Base-by-base conservation (phyloP, 2,329 filamentous ascomycete species). In the Beauveria caledonica region DNA sequence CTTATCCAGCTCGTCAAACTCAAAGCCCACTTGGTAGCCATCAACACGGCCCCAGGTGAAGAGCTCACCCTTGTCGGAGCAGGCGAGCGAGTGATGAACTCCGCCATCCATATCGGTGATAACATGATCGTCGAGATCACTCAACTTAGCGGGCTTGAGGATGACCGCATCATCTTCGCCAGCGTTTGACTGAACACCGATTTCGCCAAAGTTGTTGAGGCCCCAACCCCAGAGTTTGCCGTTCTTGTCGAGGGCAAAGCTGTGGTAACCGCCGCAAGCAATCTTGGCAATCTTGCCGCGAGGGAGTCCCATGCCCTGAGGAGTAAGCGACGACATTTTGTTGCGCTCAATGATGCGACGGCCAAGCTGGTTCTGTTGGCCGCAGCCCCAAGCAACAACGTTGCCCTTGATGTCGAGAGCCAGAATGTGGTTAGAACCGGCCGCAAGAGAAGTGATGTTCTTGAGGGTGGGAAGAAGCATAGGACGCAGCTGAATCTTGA, bases 131-230 rank as follows among this genome's bases (percentile, higher is more conserved):
- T 79, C 77, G 9, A 97, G 80, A 7, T 80, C 80, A 9, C 83
- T 75, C 27, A 96, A 83, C 56, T 87, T 76, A 46, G 82, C 84
- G 3, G 91, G 89, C 65, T 84, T 82, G n/a, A 88, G 80, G 55
- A 96, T 82, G 63, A 87, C 89, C 58, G 86, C 86, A 29, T 83
- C 81, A 19, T 79, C 73, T 62, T 74, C 71, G 21, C 77, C 72
- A 40, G 75, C 77, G 61, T 89, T 81, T 57, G 81, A 77, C 55
- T 78, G 78, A 56, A 89, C 84, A 5, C 77, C 90, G 17, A 89
- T 89, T 76, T 96, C 87, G 64, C 87, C 89, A 72, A 89, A 95
- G 74, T 89, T 92, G 80, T 96, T 96, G 33, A 93, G 78, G 25
- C 92, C 91, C 90, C 91, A 96, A 0, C 86, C 83, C 74, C 86